phyloP scores from a whole-genome alignment of 306 rosid genomes.

The Arachis hypogaea region DNA sequence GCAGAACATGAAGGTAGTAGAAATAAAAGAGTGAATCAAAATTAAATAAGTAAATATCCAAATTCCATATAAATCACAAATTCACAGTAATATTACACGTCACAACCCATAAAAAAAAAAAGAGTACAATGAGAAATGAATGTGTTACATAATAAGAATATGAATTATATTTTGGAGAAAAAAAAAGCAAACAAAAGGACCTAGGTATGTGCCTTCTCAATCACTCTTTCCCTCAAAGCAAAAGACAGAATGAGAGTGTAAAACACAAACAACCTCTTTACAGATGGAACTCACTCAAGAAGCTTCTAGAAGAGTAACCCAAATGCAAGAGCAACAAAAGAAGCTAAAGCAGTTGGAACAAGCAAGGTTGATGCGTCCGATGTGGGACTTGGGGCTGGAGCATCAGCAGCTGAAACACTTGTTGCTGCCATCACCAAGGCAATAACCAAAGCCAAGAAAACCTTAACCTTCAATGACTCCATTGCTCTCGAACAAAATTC shows the following conservation, averaged over 20 bases:
- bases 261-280: conserved; percentile 24
- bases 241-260: neutral
- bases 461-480: conserved; percentile 48
- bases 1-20: neutral
- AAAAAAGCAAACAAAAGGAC: conserved; percentile 13
- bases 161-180: neutral
- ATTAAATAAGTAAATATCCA: neutral
- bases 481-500: conserved; percentile 35
- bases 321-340: conserved; percentile 51
- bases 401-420: conserved; percentile 51
- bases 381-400: conserved; percentile 59
- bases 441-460: conserved; percentile 40
- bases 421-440: conserved; percentile 42
- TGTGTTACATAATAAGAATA: conserved; percentile 34
- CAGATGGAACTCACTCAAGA: conserved; percentile 22
- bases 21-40: neutral
- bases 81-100: conserved; percentile 31
- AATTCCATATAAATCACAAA: conserved; percentile 37
- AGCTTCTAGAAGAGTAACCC: conserved; percentile 38
- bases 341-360: conserved; percentile 48
- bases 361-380: conserved; percentile 50
- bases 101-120: conserved; percentile 11
- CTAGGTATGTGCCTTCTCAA: neutral
- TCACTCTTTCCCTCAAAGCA: neutral
- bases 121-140: conserved; percentile 39